Percentiles rank a stretch among this genome's conserved stretches.
Conservation (phyloP, 116 monocot species). For the Trichopus zeylanicus region DNA sequence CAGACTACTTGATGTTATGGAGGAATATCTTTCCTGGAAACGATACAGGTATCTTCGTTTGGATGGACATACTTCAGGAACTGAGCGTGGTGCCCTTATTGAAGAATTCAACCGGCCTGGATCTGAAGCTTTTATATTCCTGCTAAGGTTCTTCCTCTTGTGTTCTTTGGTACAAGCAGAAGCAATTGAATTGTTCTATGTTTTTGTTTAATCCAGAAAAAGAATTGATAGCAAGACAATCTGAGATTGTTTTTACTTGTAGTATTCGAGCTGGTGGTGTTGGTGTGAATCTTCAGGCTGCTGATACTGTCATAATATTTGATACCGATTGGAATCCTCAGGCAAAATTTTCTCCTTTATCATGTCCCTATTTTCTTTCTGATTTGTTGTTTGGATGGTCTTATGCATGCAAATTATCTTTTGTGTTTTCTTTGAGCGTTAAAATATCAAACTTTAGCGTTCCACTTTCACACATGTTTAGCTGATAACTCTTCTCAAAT, state of each 20-base stretch:
- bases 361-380: background rate
- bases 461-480: too few species aligned
- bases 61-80: slow-evolving; percentile 97
- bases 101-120: slow-evolving; percentile 83
- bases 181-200: too few species aligned
- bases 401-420: too few species aligned
- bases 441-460: too few species aligned
- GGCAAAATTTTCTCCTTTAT: slow-evolving; percentile 27
- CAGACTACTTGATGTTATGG: slow-evolving; percentile 97
- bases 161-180: background rate
- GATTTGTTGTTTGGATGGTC: background rate
- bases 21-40: slow-evolving; percentile 91
- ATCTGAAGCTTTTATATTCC: slow-evolving; percentile 81
- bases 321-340: slow-evolving; percentile 99
- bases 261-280: slow-evolving; percentile 99
- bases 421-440: too few species aligned
- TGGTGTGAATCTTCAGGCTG: slow-evolving; percentile 99
- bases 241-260: slow-evolving; percentile 9
- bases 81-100: slow-evolving; percentile 90
- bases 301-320: slow-evolving; percentile 99
- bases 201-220: too few species aligned
- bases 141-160: slow-evolving; percentile 63
- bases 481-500: too few species aligned
- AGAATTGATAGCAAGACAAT: too few species aligned
- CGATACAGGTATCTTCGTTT: slow-evolving; percentile 86